phyloP scores from a whole-genome alignment of 176 grass and related monocot species.

The Triticum aestivum region DNA sequence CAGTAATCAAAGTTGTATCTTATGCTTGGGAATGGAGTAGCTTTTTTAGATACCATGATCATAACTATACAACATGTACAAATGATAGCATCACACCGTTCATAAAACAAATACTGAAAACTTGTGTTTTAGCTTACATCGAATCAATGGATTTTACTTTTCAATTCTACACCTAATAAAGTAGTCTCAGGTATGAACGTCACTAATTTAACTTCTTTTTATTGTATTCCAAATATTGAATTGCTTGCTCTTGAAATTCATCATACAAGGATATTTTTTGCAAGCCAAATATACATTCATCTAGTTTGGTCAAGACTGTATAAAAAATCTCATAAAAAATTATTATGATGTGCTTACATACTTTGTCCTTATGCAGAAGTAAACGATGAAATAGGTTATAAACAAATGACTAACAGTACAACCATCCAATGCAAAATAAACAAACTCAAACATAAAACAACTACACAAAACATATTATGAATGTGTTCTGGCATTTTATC shows the following conservation, averaged over 20 bases:
- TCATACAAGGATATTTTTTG: not conserved
- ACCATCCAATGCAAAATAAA: not conserved
- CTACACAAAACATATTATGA: not conserved
- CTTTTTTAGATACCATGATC: not conserved
- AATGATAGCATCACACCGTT: not conserved
- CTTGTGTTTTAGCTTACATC: not conserved
- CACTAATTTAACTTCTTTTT: not conserved
- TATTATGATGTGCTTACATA: not conserved
- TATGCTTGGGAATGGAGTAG: not conserved
- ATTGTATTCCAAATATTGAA: not conserved
- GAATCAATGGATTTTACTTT: not conserved
- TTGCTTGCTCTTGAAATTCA: not conserved
- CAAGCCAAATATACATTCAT: not conserved
- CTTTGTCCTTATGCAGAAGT: not conserved
- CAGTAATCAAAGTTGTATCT: not conserved
- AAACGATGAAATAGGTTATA: not conserved
- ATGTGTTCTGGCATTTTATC: not conserved
- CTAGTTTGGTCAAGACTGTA: conserved; percentile 6
- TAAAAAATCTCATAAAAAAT: not conserved
- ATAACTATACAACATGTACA: no score
- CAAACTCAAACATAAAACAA: not conserved
- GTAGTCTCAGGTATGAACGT: not conserved
- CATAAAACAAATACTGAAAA: not conserved
- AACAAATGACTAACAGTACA: not conserved
- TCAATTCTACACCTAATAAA: not conserved